Evolutionary conservation across 2,329 filamentous ascomycete genomes (phyloP), one percentile per base, ranked within the genome.

Genomic region (Aureobasidium pullulans): DNA sequence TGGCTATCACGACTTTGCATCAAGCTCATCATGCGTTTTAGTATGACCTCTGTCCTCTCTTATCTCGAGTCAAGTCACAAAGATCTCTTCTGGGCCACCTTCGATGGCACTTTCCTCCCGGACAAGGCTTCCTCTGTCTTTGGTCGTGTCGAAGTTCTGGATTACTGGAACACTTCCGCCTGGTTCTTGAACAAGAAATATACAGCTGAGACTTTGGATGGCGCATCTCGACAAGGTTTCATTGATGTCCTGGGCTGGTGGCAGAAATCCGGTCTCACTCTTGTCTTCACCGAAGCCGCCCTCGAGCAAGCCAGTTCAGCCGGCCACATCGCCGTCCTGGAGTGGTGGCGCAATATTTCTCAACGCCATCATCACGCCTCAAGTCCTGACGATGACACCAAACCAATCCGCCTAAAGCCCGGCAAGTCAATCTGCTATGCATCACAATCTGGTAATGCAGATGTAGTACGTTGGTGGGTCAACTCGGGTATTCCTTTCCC

Each of bases 21-120:
- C 62, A 91, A 92, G 68, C 82, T 96, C 42, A 91, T 96, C 66
- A 90, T 96, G 76, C 91, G 94, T 64, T 96, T 96, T 71, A 89
- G 87, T 43, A 86, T 93, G 65, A 88, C 87, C 15, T 84, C 88
- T 11, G 84, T 96, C 3, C 82, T 97, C 36, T 82, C 83, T 2
- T 91, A 88, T 67, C 76, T 90, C 0, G 85, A 88, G 64, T 80
- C 81, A 28, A 77, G 84, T 52, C 81, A 83, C 72, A 81, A 83
- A 57, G 84, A 95, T 61, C 83, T 96, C 3, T 94, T 95, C 75
- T 91, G 88, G 81, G 85, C 87, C 2, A 94, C 92, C 32, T 92
- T 92, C 69, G 89, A 89, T 47, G 80, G 85, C 57, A 89, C 89
- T 44, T 87, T 91, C 46, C 81, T 96, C 2, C 90, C 92, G 0